Base-by-base conservation (phyloP, 2,329 filamentous ascomycete species). In the Ceratocystis cubensis region DNA sequence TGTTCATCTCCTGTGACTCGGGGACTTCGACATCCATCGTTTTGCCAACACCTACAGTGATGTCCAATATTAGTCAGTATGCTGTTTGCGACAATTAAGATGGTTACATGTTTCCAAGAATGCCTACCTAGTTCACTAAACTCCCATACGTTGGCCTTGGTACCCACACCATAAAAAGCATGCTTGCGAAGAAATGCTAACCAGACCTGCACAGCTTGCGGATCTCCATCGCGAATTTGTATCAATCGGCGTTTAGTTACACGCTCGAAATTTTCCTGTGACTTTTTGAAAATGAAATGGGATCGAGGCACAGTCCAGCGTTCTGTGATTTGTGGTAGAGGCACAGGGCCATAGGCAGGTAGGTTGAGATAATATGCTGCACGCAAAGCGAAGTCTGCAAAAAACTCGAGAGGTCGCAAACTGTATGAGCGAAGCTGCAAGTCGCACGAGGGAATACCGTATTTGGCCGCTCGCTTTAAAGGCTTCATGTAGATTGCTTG, bases 91-190 rank as follows among this genome's bases (percentile, higher is more conserved):
- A n/a, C 28, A 64, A 53, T 37, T 5, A 8, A 41, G 1, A 22
- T 15, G 5, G 28, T 25, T 33, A 41, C 8, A 59, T 20, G 25
- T 53, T n/a, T 20, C 45, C 20, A 30, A 37, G 20, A n/a, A 20
- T 25, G 63, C 57, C 33, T 66, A 68, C 88, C 87, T 68, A 92
- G 74, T 67, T 83, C 82, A 72, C 88, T 85, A 76, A 90, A 92
- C 74, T 96, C 90, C 86, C 89, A 99, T 63, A 97, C 83, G 75
- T 99, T 96, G 65, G 94, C 94, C 82, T 99, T 99, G 91, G 99
- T 95, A 72, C 94, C 94, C 50, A 97, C 87, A n/a, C 94, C 94
- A 71, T 95, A 89, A 75, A 94, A 96, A 53, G 91, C 89, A 74
- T 96, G 88, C 77, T 96, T 96, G 73, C 89, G 84, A 73, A 99